Evolutionary conservation across 441 rosid genomes (phyloP).

Genomic region (Eugenia klotzschiana): DNA sequence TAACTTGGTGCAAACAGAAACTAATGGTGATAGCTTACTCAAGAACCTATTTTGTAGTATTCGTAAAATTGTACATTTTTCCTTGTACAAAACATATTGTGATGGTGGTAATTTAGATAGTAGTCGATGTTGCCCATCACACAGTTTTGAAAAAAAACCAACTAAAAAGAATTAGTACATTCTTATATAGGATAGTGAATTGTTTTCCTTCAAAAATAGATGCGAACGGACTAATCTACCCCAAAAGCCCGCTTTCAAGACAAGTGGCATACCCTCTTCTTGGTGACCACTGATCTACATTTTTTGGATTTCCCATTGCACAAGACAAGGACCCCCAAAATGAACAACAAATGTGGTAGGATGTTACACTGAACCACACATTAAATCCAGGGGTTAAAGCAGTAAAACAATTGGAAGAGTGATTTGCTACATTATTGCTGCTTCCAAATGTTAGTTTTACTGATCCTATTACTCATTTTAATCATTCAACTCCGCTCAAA

Average conservation of each 20-base stretch:
- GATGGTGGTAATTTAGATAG: background rate
- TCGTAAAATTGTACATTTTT: background rate
- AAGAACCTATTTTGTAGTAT: background rate
- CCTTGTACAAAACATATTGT: background rate
- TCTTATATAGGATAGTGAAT: background rate
- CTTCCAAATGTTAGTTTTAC: background rate
- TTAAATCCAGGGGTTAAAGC: background rate
- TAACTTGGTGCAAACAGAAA: background rate
- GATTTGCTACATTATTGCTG: background rate
- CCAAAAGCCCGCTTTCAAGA: background rate
- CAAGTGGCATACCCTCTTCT: background rate
- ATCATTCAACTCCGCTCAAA: background rate
- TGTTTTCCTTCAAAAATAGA: background rate
- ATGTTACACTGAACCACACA: background rate
- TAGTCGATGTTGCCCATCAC: background rate
- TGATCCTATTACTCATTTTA: background rate
- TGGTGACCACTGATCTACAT: background rate
- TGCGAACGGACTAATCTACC: background rate
- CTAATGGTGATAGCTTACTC: background rate
- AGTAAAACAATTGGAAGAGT: background rate
- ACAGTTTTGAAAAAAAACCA: background rate
- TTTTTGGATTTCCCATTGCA: background rate
- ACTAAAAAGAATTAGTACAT: background rate
- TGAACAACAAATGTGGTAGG: background rate
- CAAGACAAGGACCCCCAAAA: background rate